These are phyloP conservation scores for Pezicula carpinea DNA, from an alignment of 2,329 filamentous ascomycete genomes.

Conservation along the genomic window DNA sequence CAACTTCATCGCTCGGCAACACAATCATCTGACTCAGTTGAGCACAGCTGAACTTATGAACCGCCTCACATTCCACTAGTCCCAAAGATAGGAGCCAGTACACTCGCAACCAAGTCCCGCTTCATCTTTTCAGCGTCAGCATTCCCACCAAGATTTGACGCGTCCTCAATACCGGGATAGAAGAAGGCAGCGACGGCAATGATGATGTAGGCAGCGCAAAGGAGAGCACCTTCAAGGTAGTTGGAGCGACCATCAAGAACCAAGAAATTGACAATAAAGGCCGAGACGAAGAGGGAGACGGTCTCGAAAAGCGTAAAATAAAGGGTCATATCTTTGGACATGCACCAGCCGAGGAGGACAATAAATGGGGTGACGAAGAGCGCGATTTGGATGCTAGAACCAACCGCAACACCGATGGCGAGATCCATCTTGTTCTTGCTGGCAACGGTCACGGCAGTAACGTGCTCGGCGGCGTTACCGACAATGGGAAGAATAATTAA, in stretches of 20 bases:
- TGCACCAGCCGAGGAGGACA: slow-evolving; percentile 67
- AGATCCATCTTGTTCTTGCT: slow-evolving; percentile 75
- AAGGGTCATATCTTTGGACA: slow-evolving; percentile 66
- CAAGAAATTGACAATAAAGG: slow-evolving; percentile 83
- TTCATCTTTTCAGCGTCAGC: slow-evolving; percentile 20
- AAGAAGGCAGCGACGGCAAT: slow-evolving; percentile 64
- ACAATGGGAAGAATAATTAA: slow-evolving; percentile 70
- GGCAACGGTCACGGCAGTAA: slow-evolving; percentile 66
- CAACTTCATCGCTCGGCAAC: no score
- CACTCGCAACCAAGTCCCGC: slow-evolving; percentile 7
- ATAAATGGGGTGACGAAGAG: slow-evolving; percentile 67
- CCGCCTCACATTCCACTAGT: no score
- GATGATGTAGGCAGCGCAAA: slow-evolving; percentile 64
- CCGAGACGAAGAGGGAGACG: slow-evolving; percentile 76
- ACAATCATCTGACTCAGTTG: no score
- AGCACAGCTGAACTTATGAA: no score
- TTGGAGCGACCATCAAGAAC: slow-evolving; percentile 83
- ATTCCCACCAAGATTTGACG: slow-evolving; percentile 35
- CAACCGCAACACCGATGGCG: slow-evolving; percentile 67
- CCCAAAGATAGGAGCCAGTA: no score
- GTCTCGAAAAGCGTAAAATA: slow-evolving; percentile 90
- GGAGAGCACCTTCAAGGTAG: slow-evolving; percentile 73
- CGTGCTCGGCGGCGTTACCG: slow-evolving; percentile 69
- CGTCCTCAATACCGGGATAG: slow-evolving; percentile 50
- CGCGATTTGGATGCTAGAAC: slow-evolving; percentile 67